A percentile compares a stretch with the other conserved stretches of the same genome.
These are phyloP conservation scores for Chenopodium formosanum DNA, from an alignment of 148 eudicot species.

Conservation along the genomic window DNA sequence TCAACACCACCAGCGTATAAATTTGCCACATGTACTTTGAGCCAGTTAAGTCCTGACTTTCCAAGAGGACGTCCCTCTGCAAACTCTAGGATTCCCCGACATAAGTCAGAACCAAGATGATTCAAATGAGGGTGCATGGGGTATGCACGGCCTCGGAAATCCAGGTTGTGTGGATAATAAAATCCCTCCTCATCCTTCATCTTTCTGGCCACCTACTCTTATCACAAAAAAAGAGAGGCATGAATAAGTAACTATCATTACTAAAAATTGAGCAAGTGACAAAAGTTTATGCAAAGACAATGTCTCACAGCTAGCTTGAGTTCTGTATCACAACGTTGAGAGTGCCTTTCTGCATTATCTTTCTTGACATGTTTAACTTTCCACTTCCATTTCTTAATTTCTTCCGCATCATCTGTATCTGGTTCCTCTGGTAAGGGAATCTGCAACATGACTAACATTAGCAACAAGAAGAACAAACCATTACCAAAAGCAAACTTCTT, in stretches of 20 bases:
- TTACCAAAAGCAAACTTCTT: neutral
- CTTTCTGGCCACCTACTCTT: conserved; percentile 75
- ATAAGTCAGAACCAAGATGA: conserved; percentile 94
- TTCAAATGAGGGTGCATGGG: conserved; percentile 95
- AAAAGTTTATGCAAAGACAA: conserved; percentile 19
- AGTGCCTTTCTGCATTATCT: conserved; percentile 78
- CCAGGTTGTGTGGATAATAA: conserved; percentile 88
- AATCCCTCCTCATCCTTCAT: conserved; percentile 92
- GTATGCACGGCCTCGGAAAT: conserved; percentile 97
- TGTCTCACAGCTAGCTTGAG: conserved; percentile 84
- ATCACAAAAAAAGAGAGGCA: neutral
- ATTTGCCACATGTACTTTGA: conserved; percentile 83
- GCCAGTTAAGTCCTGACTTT: conserved; percentile 72
- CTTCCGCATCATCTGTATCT: conserved; percentile 70
- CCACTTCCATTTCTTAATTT: conserved; percentile 81
- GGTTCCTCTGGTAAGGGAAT: conserved; percentile 70
- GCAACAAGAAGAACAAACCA: conserved; percentile 1
- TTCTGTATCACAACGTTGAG: conserved; percentile 86
- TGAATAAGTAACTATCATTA: conserved; percentile 1
- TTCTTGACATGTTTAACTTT: conserved; percentile 61
- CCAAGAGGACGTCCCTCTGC: conserved; percentile 86
- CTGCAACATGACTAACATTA: conserved; percentile 33
- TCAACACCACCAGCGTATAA: conserved; percentile 85
- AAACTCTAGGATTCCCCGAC: conserved; percentile 87
- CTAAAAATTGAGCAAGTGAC: neutral